Conservation (phyloP, 208 protist genomes). For the Leptomonas pyrrhocoris region DNA sequence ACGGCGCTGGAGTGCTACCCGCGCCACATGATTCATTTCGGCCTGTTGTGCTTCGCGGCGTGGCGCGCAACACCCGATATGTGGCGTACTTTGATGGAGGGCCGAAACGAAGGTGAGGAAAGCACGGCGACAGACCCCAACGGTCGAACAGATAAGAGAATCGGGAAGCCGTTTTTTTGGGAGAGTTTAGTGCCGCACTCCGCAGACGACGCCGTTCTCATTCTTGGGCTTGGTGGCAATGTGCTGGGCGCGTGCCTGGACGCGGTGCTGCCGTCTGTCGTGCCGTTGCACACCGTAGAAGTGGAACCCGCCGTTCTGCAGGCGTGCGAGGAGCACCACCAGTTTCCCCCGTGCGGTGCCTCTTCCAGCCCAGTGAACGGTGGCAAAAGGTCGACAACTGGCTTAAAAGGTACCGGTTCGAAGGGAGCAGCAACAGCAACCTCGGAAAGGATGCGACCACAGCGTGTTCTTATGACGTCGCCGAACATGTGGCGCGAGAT, state of each 20-base stretch:
- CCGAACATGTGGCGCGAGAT: not conserved
- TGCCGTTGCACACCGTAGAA: slow-evolving; percentile 78
- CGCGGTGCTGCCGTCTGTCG: slow-evolving; percentile 36
- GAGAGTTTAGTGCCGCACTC: slow-evolving; percentile 26
- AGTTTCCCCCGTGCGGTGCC: slow-evolving; percentile 40
- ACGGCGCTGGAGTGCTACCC: slow-evolving; percentile 76
- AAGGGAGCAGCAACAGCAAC: not conserved
- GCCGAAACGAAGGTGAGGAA: not conserved
- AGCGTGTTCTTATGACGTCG: too few relatives aligned
- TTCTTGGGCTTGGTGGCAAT: slow-evolving; percentile 82
- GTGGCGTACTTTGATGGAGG: not conserved
- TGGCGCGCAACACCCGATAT: slow-evolving; percentile 34
- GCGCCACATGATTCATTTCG: slow-evolving; percentile 80
- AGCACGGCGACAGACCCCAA: not conserved
- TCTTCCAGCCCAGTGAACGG: not conserved
- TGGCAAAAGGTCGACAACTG: not conserved
- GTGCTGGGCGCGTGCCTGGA: slow-evolving; percentile 81
- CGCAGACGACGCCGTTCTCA: slow-evolving; percentile 47
- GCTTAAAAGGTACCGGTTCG: not conserved
- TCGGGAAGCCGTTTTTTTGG: not conserved
- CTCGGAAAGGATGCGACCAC: not conserved
- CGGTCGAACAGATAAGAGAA: not conserved
- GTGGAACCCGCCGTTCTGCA: slow-evolving; percentile 74
- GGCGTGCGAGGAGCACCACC: slow-evolving; percentile 45
- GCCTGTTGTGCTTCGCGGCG: slow-evolving; percentile 49